These are phyloP conservation scores for Gastrolobium villosum DNA, from an alignment of 306 rosid species.

Conservation along the genomic window DNA sequence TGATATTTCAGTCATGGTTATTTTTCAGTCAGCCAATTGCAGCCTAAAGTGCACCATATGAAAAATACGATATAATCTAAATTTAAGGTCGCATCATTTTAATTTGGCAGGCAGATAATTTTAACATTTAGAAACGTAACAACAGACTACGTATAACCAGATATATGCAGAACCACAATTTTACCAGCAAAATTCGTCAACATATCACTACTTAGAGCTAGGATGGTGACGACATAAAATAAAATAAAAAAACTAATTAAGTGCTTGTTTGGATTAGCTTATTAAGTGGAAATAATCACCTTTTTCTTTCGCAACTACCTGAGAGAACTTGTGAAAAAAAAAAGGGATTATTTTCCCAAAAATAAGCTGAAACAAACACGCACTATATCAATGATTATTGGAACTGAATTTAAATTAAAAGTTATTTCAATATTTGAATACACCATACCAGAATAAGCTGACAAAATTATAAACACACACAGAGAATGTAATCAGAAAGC, in stretches of 20 bases:
- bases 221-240: conserved; percentile 9
- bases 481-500: conserved; percentile 34
- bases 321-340: too few relatives aligned
- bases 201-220: conserved; percentile 2
- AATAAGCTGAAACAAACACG: too few relatives aligned
- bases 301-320: too few relatives aligned
- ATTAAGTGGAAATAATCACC: too few relatives aligned
- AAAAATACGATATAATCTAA: conserved; percentile 18
- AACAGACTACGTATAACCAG: neutral
- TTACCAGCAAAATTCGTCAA: neutral
- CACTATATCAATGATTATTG: neutral
- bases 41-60: neutral
- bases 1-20: neutral
- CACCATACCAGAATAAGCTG: conserved; percentile 25
- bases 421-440: conserved; percentile 28
- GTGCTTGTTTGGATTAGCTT: too few relatives aligned
- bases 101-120: neutral
- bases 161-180: conserved; percentile 20
- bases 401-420: conserved; percentile 18
- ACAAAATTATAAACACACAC: conserved; percentile 9
- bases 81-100: conserved; percentile 4
- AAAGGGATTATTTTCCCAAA: too few relatives aligned
- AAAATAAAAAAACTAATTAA: conserved; percentile 3
- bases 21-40: conserved; percentile 26
- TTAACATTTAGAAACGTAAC: conserved; percentile 4